phyloP scores from a whole-genome alignment of 106 monocot species.

The Phalaenopsis aphrodite region DNA sequence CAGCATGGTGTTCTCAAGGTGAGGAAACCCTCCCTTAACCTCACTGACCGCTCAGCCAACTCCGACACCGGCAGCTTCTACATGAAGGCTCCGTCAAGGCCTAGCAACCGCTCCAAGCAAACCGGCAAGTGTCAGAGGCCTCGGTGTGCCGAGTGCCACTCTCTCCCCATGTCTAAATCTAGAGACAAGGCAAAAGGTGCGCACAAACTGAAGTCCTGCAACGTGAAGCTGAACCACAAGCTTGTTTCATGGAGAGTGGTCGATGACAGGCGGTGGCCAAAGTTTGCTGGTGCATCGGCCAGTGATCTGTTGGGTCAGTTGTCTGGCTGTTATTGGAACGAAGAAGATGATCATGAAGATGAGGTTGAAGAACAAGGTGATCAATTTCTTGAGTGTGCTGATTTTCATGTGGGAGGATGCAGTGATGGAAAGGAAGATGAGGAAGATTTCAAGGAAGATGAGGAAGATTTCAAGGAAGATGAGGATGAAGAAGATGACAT shows the following conservation, averaged over 20 bases:
- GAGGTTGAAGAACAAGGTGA: conserved; percentile 2
- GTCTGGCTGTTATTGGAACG: conserved; percentile 13
- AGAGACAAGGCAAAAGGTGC: conserved; percentile 62
- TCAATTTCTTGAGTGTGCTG: neutral
- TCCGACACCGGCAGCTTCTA: conserved; percentile 1
- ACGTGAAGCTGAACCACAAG: conserved; percentile 46
- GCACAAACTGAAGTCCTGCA: conserved; percentile 46
- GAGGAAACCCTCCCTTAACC: conserved; percentile 9
- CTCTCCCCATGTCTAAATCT: conserved; percentile 41
- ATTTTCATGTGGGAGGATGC: neutral
- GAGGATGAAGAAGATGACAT: conserved; percentile 28
- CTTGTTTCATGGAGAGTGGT: conserved; percentile 57
- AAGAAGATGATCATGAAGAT: conserved; percentile 13
- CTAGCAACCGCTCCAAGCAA: conserved; percentile 1
- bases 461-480: conserved; percentile 5
- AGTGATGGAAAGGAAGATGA: neutral
- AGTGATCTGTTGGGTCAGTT: conserved; percentile 24
- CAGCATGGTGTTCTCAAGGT: conserved; percentile 40
- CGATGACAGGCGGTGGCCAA: neutral
- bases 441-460: conserved; percentile 13
- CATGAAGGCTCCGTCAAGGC: conserved; percentile 18
- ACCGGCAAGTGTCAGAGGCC: conserved; percentile 17
- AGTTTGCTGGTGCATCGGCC: conserved; percentile 33
- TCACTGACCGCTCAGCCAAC: neutral
- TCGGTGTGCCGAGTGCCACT: conserved; percentile 49